phyloP scores from a whole-genome alignment of 257 asterid species.

The Salvia rosmarinus region DNA sequence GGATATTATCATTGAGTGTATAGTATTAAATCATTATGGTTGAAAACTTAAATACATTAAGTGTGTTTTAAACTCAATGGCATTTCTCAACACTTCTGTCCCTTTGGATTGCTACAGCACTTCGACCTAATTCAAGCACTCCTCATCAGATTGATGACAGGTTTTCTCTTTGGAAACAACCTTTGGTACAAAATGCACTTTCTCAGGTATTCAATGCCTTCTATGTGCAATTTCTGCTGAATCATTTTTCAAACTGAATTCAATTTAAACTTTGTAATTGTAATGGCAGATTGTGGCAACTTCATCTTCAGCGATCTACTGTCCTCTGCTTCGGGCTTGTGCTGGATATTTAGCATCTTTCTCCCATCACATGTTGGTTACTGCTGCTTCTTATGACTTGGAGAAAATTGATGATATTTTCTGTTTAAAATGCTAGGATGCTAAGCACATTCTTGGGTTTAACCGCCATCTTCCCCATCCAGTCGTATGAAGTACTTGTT shows the following conservation, averaged over 20 bases:
- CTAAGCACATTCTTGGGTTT: constrained; percentile 24
- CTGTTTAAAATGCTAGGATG: constrained; percentile 27
- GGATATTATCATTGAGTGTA: constrained; percentile 23
- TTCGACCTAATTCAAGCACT: constrained; percentile 77
- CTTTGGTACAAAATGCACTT: constrained; percentile 76
- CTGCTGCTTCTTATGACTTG: constrained; percentile 39
- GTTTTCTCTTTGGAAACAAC: constrained; percentile 89
- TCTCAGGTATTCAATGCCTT: constrained; percentile 63
- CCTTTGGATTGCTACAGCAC: constrained; percentile 61
- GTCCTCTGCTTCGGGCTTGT: constrained; percentile 87
- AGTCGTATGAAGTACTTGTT: constrained; percentile 19
- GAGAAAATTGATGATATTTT: constrained; percentile 31
- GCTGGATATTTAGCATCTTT: constrained; percentile 92
- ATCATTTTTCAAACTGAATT: constrained; percentile 23
- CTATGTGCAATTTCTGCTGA: constrained; percentile 18
- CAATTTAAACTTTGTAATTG: constrained; percentile 35
- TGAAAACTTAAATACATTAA: constrained; percentile 5
- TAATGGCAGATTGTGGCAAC: constrained; percentile 83
- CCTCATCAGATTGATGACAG: constrained; percentile 74
- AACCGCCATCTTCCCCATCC: constrained; percentile 17
- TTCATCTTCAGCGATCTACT: constrained; percentile 69
- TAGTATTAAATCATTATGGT: constrained; percentile 14
- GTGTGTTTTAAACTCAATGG: constrained; percentile 12
- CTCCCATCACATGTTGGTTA: constrained; percentile 91
- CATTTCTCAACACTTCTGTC: constrained; percentile 33